Base-by-base conservation (phyloP, 306 rosid species). In the Dalbergia oliveri region DNA sequence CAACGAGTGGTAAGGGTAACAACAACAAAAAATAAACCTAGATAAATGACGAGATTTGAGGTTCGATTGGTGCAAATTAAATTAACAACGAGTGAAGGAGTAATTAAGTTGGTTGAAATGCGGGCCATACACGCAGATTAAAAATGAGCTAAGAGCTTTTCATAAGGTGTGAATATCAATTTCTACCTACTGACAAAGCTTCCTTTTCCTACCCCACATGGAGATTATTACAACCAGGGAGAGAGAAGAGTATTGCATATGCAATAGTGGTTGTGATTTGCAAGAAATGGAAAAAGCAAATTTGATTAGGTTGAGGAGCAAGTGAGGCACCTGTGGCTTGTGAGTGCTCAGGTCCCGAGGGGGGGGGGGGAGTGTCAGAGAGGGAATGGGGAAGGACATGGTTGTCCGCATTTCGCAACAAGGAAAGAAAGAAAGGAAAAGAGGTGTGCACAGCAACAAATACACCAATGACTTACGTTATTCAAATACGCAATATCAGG, bases 291-390 rank as follows among this genome's bases (percentile, higher is more conserved):
- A 6, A 15, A 61, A 5, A 0, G 44, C 6, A 19, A 6, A 6
- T 12, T 10, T 45, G 44, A 34, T 8, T 14, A 13, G 75, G 49
- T 3, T 6, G 41, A 35, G 7, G 6, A 4, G 50, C 31, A 11
- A 45, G 50, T 45, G 50, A 6, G 12, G 64, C 14, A 41, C 8
- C 69, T 26, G 31, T 26, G 31, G 1, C 31, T 26, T 49, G 68
- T 19, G 65, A 12, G 11, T 31, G 79, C 78, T 19, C 89, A 84
- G 43, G 71, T 34, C 59, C 59, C 83, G 68, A 84, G 85, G 37
- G 11, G 31, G 23, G 31, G 23, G 31, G 11, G 19, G 3, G 4
- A 21, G 66, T 80, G 86, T 84, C 90, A 84, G 92, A 73, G 50
- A 26, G 62, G 15, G 9, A 60, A 77, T 58, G 75, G 82, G 67